Conservation (phyloP, 768 basidiomycete genomes). For the Cystofilobasidium macerans region DNA sequence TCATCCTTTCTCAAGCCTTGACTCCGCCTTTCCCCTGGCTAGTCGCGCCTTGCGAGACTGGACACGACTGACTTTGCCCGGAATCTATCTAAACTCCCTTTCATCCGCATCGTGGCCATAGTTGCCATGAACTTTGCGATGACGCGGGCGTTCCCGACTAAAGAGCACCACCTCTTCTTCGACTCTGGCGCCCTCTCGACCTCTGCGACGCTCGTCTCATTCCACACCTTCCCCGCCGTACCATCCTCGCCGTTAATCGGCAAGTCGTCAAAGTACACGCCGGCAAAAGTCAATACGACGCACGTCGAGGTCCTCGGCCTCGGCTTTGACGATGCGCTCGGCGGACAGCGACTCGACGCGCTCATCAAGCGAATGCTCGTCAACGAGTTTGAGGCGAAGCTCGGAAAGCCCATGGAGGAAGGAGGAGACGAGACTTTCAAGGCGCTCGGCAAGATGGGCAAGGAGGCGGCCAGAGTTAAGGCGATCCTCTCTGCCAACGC, state of each 20-base stretch:
- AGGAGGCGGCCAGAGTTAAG: slow-evolving; percentile 85
- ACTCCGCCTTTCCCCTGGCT: not conserved
- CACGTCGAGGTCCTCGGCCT: slow-evolving; percentile 67
- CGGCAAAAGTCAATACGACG: slow-evolving; percentile 43
- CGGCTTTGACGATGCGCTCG: slow-evolving; percentile 63
- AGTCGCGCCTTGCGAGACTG: not conserved
- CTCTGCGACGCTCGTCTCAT: slow-evolving; percentile 37
- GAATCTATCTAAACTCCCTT: not conserved
- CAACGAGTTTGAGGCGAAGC: slow-evolving; percentile 60
- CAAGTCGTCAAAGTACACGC: slow-evolving; percentile 18
- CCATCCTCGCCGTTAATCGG: slow-evolving; percentile 32
- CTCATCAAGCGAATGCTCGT: slow-evolving; percentile 69
- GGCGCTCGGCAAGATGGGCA: slow-evolving; percentile 87
- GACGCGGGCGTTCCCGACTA: slow-evolving; percentile 71
- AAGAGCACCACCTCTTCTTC: slow-evolving; percentile 68
- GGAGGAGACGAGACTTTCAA: slow-evolving; percentile 56
- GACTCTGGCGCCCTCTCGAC: slow-evolving; percentile 70
- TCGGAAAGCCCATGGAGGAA: slow-evolving; percentile 40
- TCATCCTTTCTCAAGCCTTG: not conserved
- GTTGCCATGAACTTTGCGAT: slow-evolving; percentile 98
- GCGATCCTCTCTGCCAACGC: slow-evolving; percentile 83
- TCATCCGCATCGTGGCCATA: no score
- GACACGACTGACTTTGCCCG: no score
- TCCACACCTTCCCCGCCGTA: slow-evolving; percentile 33
- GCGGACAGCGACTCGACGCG: slow-evolving; percentile 77